Conservation (phyloP, 2,329 filamentous ascomycete genomes). For the Colletotrichum orbiculare region DNA sequence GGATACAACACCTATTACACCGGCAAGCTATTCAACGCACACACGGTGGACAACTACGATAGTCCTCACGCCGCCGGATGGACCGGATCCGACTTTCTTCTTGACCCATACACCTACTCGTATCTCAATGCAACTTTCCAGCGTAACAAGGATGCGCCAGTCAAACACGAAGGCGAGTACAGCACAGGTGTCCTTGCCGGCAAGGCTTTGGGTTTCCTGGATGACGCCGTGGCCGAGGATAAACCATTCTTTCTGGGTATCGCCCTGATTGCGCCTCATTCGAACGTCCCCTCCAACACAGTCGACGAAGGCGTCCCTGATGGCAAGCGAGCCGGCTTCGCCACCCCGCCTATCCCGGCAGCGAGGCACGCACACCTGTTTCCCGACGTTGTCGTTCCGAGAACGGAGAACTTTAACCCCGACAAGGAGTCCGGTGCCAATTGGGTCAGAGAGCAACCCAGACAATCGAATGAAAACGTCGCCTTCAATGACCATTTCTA, state of each 20-base stretch:
- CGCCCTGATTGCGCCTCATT: slow-evolving; percentile 75
- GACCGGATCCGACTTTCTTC: slow-evolving; percentile 63
- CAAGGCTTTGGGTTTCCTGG: slow-evolving; percentile 69
- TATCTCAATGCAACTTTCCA: slow-evolving; percentile 75
- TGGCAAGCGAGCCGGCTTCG: slow-evolving; percentile 27
- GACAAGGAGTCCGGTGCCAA: slow-evolving; percentile 49
- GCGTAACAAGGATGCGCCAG: slow-evolving; percentile 61
- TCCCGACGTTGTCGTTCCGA: slow-evolving; percentile 65
- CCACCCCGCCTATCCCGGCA: slow-evolving; percentile 52
- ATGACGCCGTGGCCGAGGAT: slow-evolving; percentile 63
- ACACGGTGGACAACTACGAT: slow-evolving; percentile 59
- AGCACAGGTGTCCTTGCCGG: slow-evolving; percentile 68
- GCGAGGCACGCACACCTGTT: slow-evolving; percentile 71
- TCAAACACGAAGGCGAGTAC: slow-evolving; percentile 49
- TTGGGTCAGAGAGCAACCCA: slow-evolving; percentile 54
- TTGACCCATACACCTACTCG: slow-evolving; percentile 75
- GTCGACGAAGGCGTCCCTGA: not conserved
- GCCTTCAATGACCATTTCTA: slow-evolving; percentile 53
- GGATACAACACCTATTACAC: slow-evolving; percentile 65
- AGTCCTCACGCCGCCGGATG: slow-evolving; percentile 64
- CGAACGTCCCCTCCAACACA: slow-evolving; percentile 53
- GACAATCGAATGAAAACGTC: slow-evolving; percentile 44
- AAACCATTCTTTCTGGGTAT: slow-evolving; percentile 75
- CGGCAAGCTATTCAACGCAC: slow-evolving; percentile 64
- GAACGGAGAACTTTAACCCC: slow-evolving; percentile 74